These are phyloP conservation scores for Hypoxylon perforatum DNA, from an alignment of 495 filamentous ascomycete genomes.

Conservation along the genomic window DNA sequence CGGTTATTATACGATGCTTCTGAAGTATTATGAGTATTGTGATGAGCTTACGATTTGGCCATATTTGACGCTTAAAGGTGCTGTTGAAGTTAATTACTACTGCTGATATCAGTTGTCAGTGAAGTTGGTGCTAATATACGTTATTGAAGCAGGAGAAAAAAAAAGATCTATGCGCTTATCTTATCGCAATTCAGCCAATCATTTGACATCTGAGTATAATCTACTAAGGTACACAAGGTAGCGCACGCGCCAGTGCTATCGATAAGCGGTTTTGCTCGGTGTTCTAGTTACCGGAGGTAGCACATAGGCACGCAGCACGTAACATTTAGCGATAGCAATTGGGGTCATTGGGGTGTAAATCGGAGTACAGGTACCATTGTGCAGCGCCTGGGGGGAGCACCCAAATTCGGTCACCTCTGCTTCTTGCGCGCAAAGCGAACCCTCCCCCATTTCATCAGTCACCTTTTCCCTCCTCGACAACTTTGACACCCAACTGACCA, in stretches of 20 bases:
- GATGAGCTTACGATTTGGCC: constrained; percentile 45
- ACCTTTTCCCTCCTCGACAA: constrained; percentile 29
- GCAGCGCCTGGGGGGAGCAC: constrained; percentile 16
- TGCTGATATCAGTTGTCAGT: not conserved
- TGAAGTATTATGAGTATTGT: not conserved
- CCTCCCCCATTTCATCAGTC: constrained; percentile 37
- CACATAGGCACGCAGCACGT: constrained; percentile 5
- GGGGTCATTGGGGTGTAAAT: constrained; percentile 16
- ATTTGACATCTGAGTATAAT: too few relatives aligned
- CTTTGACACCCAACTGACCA: constrained; percentile 35
- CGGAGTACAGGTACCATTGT: constrained; percentile 5
- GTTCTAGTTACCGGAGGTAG: constrained; percentile 25
- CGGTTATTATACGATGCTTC: constrained; percentile 14
- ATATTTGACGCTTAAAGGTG: constrained; percentile 20
- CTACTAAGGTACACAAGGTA: too few relatives aligned
- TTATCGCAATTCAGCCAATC: constrained; percentile 31
- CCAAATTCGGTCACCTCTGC: constrained; percentile 28
- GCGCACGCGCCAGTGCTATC: constrained; percentile 18
- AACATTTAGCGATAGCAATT: constrained; percentile 4
- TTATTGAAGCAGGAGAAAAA: constrained; percentile 2
- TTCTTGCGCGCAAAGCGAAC: constrained; percentile 39
- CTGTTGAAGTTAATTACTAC: not conserved
- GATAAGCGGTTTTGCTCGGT: constrained; percentile 34
- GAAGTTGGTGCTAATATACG: not conserved
- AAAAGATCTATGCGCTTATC: constrained; percentile 26